Evolutionary conservation across 306 rosid genomes (phyloP), one percentile per base, ranked within the genome.

Genomic region (Citrullus amarus): DNA sequence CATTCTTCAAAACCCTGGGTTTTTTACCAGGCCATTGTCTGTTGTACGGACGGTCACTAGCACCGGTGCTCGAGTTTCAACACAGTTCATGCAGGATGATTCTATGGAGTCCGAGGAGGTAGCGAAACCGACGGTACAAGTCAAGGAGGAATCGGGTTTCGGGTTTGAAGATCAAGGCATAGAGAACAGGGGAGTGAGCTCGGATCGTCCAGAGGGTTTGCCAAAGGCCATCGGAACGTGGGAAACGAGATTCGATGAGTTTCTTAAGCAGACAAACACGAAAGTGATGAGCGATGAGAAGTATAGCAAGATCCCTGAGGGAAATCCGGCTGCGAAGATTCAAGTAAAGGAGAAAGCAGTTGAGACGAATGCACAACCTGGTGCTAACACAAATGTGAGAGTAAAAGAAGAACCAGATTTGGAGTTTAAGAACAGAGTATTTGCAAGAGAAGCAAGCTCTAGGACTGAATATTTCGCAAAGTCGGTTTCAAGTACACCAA

Each of bases 51-150:
- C 85, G 38, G 57, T 72, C 54, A 88, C 92, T 6, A 85, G 88
- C 71, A 87, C 83, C 6, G 91, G 94, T 4, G 82, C 82, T 43
- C 93, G 93, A 55, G 82, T 90, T 50, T 66, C 81, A 0, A 81
- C 93, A 1, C 70, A 60, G 39, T 34, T 82, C 4, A 68, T 63
- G 38, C 70, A 70, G 41, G 58, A 75, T 3, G 76, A 20, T 5
- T 15, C 59, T 6, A 76, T 71, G 43, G 86, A 54, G 22, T 36
- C n/a, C 6, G 83, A 67, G 14, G 59, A 70, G 46, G 80, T 2
- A 4, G 48, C 66, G 43, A 41, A 50, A 18, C 9, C 22, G 14
- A 59, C 38, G 8, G 57, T 56, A 20, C 65, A 3, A 8, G 80
- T 68, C 8, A 76, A 74, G 79, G 79, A 72, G 13, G 84, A 78